Evolutionary conservation across 2,329 filamentous ascomycete genomes (phyloP).

Genomic region (Magnaporthiopsis rhizophila): DNA sequence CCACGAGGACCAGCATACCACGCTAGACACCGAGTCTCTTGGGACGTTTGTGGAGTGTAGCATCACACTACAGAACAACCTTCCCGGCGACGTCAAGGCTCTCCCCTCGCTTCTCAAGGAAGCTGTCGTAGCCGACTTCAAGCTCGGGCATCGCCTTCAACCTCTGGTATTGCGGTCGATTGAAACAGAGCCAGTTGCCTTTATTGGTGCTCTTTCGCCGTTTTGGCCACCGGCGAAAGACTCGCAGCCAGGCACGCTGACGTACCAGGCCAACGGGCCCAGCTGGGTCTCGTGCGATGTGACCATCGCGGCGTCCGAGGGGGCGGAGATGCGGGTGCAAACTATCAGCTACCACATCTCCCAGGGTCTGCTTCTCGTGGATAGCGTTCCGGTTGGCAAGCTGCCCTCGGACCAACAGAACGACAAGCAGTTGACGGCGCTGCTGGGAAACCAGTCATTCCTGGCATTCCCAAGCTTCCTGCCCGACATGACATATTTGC

Average conservation of each 20-base stretch:
- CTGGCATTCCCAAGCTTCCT: slow-evolving; percentile 43
- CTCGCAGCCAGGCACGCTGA: neutral
- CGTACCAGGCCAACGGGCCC: neutral
- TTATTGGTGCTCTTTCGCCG: slow-evolving; percentile 11
- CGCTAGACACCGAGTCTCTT: slow-evolving; percentile 11
- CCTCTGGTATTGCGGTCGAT: slow-evolving; percentile 27
- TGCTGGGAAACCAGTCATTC: slow-evolving; percentile 47
- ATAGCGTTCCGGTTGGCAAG: slow-evolving; percentile 28
- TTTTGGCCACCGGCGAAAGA: neutral
- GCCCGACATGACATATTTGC: slow-evolving; percentile 43
- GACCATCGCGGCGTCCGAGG: neutral
- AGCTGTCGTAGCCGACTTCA: slow-evolving; percentile 38
- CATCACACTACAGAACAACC: slow-evolving; percentile 10
- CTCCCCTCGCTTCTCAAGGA: slow-evolving; percentile 26
- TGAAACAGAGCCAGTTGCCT: slow-evolving; percentile 12
- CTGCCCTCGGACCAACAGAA: slow-evolving; percentile 44
- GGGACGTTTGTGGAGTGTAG: slow-evolving; percentile 19
- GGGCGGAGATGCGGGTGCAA: slow-evolving; percentile 9
- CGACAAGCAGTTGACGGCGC: slow-evolving; percentile 30
- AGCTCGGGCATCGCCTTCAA: slow-evolving; percentile 31
- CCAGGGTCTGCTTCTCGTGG: slow-evolving; percentile 28
- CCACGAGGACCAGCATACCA: slow-evolving; percentile 3
- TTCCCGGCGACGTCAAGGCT: slow-evolving; percentile 21
- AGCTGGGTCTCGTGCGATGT: neutral
- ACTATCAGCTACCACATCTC: slow-evolving; percentile 26